These are phyloP conservation scores for Lepiota brunneoincarnata DNA, from an alignment of 768 basidiomycete species.

Conservation along the genomic window DNA sequence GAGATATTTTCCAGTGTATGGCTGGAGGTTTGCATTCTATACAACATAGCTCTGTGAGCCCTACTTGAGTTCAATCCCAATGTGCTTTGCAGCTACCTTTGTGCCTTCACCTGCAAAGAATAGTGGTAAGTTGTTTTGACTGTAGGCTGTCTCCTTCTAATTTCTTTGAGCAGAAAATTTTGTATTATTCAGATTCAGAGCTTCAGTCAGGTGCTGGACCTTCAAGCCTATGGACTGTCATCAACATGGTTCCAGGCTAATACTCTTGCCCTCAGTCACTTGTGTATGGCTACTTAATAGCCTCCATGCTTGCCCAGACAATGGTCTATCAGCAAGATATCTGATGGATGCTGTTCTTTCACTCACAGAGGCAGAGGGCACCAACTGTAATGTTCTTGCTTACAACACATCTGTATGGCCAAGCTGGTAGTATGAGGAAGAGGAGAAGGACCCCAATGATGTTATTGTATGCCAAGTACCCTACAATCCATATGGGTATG, in stretches of 20 bases:
- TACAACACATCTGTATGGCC: neutral
- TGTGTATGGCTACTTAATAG: slow-evolving; percentile 16
- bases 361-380: neutral
- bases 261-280: slow-evolving; percentile 12
- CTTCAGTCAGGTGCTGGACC: neutral
- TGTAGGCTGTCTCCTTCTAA: neutral
- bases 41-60: neutral
- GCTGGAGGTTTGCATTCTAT: slow-evolving; percentile 25
- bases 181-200: neutral
- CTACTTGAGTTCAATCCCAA: neutral
- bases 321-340: slow-evolving; percentile 16
- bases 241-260: neutral
- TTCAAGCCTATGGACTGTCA: neutral
- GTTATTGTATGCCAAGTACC: neutral
- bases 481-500: slow-evolving; percentile 10
- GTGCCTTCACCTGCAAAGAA: slow-evolving; percentile 9
- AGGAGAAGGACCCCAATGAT: neutral
- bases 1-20: slow-evolving; percentile 21
- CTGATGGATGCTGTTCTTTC: slow-evolving; percentile 16
- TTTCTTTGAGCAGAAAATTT: slow-evolving; percentile 4
- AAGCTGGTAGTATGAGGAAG: neutral
- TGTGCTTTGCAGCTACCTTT: slow-evolving; percentile 2
- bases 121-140: slow-evolving; percentile 17
- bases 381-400: neutral
- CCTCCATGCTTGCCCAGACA: slow-evolving; percentile 17